Conservation (phyloP, 345 rosid genomes). For the Abelmoschus esculentus region DNA sequence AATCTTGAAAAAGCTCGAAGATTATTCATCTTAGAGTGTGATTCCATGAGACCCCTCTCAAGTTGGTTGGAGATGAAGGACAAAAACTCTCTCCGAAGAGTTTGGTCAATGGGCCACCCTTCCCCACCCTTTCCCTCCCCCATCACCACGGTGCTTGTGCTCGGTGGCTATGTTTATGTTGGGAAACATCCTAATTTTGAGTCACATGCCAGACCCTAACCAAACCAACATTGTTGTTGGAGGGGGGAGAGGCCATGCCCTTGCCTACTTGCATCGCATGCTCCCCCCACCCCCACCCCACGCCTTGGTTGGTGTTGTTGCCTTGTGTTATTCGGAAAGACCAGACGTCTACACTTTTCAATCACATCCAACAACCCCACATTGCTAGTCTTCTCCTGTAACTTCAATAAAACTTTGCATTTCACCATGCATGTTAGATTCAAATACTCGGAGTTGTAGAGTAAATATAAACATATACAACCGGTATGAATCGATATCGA, state of each 20-base stretch:
- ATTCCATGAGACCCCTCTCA: neutral
- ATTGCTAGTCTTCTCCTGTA: no score
- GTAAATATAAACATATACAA: no score
- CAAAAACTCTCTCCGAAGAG: no score
- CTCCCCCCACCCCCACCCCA: no score
- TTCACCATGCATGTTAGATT: no score
- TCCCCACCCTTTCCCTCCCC: neutral
- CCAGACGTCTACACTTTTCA: neutral
- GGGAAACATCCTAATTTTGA: conserved; percentile 1
- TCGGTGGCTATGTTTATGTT: neutral
- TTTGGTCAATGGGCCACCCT: neutral
- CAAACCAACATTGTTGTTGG: neutral
- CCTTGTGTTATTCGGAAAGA: neutral
- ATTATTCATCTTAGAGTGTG: neutral
- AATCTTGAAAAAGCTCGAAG: neutral
- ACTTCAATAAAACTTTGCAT: no score
- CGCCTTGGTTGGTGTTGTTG: neutral
- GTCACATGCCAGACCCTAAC: neutral
- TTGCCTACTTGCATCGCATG: no score
- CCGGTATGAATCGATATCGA: no score
- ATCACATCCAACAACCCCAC: neutral
- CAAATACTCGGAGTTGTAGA: no score
- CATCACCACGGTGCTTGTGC: neutral
- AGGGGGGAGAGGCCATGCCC: no score
- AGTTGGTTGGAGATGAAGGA: no score